phyloP scores from a whole-genome alignment of 768 basidiomycete genomes.

The Bullera alba region DNA sequence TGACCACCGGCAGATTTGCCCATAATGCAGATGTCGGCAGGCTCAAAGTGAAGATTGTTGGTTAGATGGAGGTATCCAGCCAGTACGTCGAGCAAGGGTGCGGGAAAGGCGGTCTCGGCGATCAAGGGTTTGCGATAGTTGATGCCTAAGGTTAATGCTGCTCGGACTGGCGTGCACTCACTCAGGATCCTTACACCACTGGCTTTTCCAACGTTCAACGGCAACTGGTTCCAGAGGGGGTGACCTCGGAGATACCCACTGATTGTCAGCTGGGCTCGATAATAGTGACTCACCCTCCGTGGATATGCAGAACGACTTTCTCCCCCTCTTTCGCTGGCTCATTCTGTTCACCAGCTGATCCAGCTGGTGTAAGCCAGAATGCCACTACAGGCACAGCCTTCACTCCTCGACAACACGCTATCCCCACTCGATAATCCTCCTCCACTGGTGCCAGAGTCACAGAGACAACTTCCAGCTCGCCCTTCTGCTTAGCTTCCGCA shows the following conservation, averaged over 20 bases:
- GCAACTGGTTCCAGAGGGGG: constrained; percentile 8
- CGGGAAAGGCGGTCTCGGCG: constrained; percentile 60
- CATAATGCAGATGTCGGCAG: constrained; percentile 58
- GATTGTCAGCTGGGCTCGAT: constrained; percentile 7
- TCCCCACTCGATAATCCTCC: constrained; percentile 12
- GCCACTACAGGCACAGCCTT: constrained; percentile 14
- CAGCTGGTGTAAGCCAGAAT: constrained; percentile 23
- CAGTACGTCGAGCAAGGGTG: constrained; percentile 66
- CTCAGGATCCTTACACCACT: neutral
- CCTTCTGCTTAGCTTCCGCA: neutral
- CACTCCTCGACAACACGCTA: constrained; percentile 12
- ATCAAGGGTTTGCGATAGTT: constrained; percentile 65
- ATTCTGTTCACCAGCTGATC: constrained; percentile 11
- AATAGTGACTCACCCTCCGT: constrained; percentile 37
- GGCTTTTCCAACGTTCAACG: neutral
- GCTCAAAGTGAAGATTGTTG: constrained; percentile 52
- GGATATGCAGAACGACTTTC: constrained; percentile 45
- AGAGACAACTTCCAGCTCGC: constrained; percentile 7
- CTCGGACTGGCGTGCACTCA: no score
- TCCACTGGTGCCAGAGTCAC: constrained; percentile 12
- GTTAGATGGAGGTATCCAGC: constrained; percentile 69
- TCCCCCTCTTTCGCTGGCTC: constrained; percentile 36
- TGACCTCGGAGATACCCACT: constrained; percentile 36
- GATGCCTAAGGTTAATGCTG: constrained; percentile 49
- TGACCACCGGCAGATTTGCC: constrained; percentile 78